Base-by-base conservation (phyloP, 306 rosid genomes). In the Quillaja saponaria region DNA sequence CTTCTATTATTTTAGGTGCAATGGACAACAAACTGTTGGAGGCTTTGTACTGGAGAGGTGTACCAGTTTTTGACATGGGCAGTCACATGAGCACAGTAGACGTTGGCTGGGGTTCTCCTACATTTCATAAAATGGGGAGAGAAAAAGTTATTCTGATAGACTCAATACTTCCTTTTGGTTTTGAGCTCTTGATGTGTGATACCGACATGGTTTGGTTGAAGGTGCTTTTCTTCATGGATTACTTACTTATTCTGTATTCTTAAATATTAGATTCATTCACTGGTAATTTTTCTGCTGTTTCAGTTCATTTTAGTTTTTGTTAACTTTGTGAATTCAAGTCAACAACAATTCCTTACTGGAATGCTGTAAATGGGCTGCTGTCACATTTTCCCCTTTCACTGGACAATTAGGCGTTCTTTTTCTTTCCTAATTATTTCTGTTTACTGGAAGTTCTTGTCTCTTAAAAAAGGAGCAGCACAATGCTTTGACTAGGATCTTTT, bases 151-250 rank as follows among this genome's bases (percentile, higher is more conserved):
- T 89, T 57, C 78, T 92, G 46, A 92, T 92, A 51, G 90, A 92
- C 56, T 78, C 88, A n/a, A 38, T 92, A 54, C 85, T 92, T 34
- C 99, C 96, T 37, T 87, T 65, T 56, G 99, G 94, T 57, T 83
- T 46, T 12, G 96, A 92, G 83, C 61, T 92, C 61, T 78, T 92
- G 82, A 89, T 92, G 99, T 92, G 99, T 78, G 99, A 92, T 68
- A 92, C 96, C 8, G 99, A 92, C 85, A 92, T 92, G 99, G 96
- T 92, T 53, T 92, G 99, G 99, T 74, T 92, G 70, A 92, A 92
- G 96, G 99, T 92, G 65, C 71, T 6, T 51, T 64, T 42, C 61
- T 57, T 34, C 58, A 33, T 63, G 49, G 64, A 51, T 55, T 81
- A 53, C 33, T 31, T 42, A 10, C 1, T 52, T 17, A 1, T 25